Evolutionary conservation across 768 basidiomycete species (phyloP).

Genomic region (Asterophora parasitica): DNA sequence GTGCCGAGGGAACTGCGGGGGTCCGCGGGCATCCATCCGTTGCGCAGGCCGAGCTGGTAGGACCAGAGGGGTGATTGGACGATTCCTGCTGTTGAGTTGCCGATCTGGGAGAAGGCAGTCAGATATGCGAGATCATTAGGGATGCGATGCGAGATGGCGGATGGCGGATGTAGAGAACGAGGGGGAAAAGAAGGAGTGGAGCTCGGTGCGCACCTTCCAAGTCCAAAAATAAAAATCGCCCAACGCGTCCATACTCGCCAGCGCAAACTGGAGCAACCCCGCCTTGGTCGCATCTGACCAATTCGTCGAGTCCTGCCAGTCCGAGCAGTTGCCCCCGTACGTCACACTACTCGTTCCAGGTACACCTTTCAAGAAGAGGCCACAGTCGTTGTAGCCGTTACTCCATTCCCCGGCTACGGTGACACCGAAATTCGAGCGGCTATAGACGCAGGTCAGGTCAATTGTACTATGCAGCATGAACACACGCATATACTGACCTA

Average conservation of each 20-base stretch:
- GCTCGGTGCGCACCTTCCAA: constrained; percentile 36
- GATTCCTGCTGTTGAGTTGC: constrained; percentile 29
- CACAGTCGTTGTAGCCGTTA: constrained; percentile 59
- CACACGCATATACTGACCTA: constrained; percentile 23
- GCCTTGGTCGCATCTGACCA: constrained; percentile 38
- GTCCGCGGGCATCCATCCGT: constrained; percentile 50
- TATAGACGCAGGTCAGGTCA: too few species aligned
- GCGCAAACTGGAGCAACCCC: constrained; percentile 44
- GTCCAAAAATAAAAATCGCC: constrained; percentile 44
- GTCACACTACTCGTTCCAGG: constrained; percentile 8
- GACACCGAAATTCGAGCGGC: constrained; percentile 49
- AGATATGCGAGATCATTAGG: too few species aligned
- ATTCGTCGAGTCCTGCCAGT: constrained; percentile 44
- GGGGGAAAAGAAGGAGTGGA: neutral
- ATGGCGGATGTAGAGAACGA: too few species aligned
- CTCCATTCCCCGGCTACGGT: constrained; percentile 74
- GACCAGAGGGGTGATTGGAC: constrained; percentile 48
- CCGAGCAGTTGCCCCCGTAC: constrained; percentile 28
- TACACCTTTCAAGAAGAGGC: constrained; percentile 18
- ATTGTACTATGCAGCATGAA: too few species aligned
- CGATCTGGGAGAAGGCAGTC: constrained; percentile 34
- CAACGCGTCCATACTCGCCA: constrained; percentile 38
- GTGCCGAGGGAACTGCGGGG: constrained; percentile 47
- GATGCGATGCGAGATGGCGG: too few species aligned
- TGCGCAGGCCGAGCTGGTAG: constrained; percentile 37